Evolutionary conservation across 768 basidiomycete species (phyloP), one percentile per base, ranked within the genome.

Genomic region (Lentinula sp.): DNA sequence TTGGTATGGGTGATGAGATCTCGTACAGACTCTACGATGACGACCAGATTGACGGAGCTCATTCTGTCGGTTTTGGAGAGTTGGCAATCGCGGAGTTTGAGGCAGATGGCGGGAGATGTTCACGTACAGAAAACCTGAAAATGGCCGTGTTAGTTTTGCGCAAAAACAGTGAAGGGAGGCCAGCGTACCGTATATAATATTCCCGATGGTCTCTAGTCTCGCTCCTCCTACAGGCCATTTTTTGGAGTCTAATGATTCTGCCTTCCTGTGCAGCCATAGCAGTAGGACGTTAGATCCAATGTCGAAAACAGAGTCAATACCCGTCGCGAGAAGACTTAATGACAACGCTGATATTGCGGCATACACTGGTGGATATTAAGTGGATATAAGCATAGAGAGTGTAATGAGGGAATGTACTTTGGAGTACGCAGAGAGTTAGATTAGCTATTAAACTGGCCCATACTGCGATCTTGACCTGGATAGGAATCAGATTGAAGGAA

Each of bases 221-320:
- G 89, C 84, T 39, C 94, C 94, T 51, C 95, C 88, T 2, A 93
- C 89, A 21, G 95, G 94, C 95, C 93, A 98, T 65, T 89, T 90
- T 71, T 88, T 91, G 42, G 76, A 65, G 67, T 97, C 94, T 63
- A 96, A 79, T 40, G 66, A 79, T 10, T 67, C 73, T 1, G 93
- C 86, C 67, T 93, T 88, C 65, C 77, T 78, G 73, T 98, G 88
- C 2, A 95, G 76, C 80, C 83, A 86, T 66, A 86, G 87, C 2
- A 95, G 78, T 18, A 95, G 76, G 48, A 93, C 69, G 66, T 93
- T 94, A 68, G 90, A 91, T 50, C 88, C 88, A 63, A 91, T 80
- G 69, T 95, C 93, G 68, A 88, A 92, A 21, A 91, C 78, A 13
- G 95, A 86, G 70, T 98, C 96, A 68, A 95, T 89, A 8, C 83